Evolutionary conservation across 768 basidiomycete species (phyloP).

Genomic region (Mycena vitilis): DNA sequence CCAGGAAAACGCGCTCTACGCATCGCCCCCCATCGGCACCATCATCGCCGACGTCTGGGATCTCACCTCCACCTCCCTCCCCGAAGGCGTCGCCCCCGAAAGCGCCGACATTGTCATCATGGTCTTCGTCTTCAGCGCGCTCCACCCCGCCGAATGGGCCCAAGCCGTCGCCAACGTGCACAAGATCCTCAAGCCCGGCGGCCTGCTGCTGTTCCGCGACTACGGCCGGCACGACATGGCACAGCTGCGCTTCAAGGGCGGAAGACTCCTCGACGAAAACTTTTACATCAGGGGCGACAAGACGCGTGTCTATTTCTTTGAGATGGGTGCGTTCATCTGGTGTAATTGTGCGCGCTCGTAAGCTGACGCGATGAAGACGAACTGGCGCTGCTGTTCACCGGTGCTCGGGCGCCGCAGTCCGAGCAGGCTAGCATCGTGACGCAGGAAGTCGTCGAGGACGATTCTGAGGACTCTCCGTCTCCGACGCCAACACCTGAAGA

Average conservation of each 20-base stretch:
- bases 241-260: constrained; percentile 91
- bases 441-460: constrained; percentile 53
- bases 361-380: constrained; percentile 64
- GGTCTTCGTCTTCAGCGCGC: constrained; percentile 92
- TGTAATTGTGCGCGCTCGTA: too few relatives aligned
- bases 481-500: background rate
- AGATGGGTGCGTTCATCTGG: constrained; percentile 65
- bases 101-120: constrained; percentile 92
- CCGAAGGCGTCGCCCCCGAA: constrained; percentile 69
- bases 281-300: constrained; percentile 98
- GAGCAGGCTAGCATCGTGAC: constrained; percentile 45
- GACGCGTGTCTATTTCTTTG: constrained; percentile 97
- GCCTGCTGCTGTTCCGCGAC: constrained; percentile 87
- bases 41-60: constrained; percentile 93
- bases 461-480: constrained; percentile 37
- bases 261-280: constrained; percentile 90
- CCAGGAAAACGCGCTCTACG: constrained; percentile 81
- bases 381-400: constrained; percentile 83
- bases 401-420: constrained; percentile 57
- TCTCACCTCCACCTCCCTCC: constrained; percentile 75
- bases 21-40: constrained; percentile 71
- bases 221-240: constrained; percentile 97
- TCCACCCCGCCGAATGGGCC: constrained; percentile 94
- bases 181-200: constrained; percentile 92
- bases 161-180: constrained; percentile 83